Percentiles rank a stretch among this genome's conserved stretches.
Conservation (phyloP, 768 basidiomycete species). For the Lactarius hengduanensis region DNA sequence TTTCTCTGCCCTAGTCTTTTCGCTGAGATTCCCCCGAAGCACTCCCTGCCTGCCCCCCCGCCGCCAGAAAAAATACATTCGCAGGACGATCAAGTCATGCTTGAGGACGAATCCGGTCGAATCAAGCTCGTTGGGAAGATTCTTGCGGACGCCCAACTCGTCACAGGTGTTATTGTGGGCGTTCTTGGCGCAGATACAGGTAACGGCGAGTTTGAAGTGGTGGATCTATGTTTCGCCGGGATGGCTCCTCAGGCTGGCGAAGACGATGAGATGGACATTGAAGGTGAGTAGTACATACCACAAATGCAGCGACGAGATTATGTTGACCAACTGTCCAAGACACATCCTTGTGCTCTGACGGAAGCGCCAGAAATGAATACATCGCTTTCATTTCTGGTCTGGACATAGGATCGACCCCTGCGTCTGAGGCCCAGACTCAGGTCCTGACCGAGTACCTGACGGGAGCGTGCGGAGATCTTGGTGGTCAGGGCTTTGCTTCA, state of each 20-base stretch:
- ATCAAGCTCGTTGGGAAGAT: slow-evolving; percentile 81
- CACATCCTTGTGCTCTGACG: neutral
- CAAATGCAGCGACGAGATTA: slow-evolving; percentile 11
- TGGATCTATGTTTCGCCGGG: slow-evolving; percentile 83
- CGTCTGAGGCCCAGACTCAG: slow-evolving; percentile 71
- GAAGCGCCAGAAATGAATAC: slow-evolving; percentile 52
- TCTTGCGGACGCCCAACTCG: slow-evolving; percentile 59
- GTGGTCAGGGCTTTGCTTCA: slow-evolving; percentile 62
- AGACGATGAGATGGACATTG: slow-evolving; percentile 62
- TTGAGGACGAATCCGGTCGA: slow-evolving; percentile 96
- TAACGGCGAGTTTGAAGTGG: slow-evolving; percentile 89
- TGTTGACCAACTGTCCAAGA: slow-evolving; percentile 17
- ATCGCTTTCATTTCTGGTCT: slow-evolving; percentile 86
- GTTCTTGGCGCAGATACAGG: slow-evolving; percentile 89
- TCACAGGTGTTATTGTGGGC: slow-evolving; percentile 90
- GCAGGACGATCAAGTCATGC: slow-evolving; percentile 73
- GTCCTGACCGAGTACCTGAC: slow-evolving; percentile 88
- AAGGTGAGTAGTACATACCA: slow-evolving; percentile 48
- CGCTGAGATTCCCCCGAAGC: slow-evolving; percentile 39
- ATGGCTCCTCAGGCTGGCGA: slow-evolving; percentile 61
- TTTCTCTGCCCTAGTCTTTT: slow-evolving; percentile 7
- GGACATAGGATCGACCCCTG: slow-evolving; percentile 62
- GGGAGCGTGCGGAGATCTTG: slow-evolving; percentile 73
- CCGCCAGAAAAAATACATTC: slow-evolving; percentile 74
- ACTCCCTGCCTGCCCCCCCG: slow-evolving; percentile 84